phyloP scores from a whole-genome alignment of 768 basidiomycete genomes.

The Mycena crocata region DNA sequence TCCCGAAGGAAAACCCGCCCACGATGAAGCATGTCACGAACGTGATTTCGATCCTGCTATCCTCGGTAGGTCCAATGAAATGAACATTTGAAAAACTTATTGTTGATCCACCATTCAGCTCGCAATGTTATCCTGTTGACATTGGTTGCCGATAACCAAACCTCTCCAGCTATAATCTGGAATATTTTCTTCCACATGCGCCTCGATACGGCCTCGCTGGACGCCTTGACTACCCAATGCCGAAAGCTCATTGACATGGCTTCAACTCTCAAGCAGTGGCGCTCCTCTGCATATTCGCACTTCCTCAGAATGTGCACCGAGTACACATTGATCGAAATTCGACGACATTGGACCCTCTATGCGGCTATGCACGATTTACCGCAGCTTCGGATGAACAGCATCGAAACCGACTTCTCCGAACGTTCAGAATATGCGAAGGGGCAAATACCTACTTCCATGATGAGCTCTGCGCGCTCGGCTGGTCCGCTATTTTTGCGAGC shows the following conservation, averaged over 20 bases:
- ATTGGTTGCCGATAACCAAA: slow-evolving; percentile 49
- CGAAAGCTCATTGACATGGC: slow-evolving; percentile 51
- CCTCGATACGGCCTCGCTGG: slow-evolving; percentile 50
- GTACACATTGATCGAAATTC: slow-evolving; percentile 52
- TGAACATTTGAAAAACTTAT: background rate
- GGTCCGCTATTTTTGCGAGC: slow-evolving; percentile 48
- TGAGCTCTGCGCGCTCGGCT: slow-evolving; percentile 44
- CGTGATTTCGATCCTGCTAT: slow-evolving; percentile 61
- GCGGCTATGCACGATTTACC: slow-evolving; percentile 41
- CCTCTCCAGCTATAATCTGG: slow-evolving; percentile 47
- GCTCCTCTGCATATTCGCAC: slow-evolving; percentile 48
- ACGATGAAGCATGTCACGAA: too few species aligned
- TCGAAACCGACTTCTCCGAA: slow-evolving; percentile 34
- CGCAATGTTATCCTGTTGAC: slow-evolving; percentile 61
- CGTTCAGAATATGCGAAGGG: background rate
- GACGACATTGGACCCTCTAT: slow-evolving; percentile 53
- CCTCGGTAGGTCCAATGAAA: slow-evolving; percentile 49
- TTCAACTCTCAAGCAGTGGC: slow-evolving; percentile 50
- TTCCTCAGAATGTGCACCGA: slow-evolving; percentile 52
- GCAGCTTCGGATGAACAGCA: slow-evolving; percentile 26
- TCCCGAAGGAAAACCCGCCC: too few species aligned
- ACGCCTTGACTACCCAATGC: slow-evolving; percentile 51
- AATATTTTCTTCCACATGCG: slow-evolving; percentile 62
- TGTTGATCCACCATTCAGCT: slow-evolving; percentile 42
- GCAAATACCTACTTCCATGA: background rate